phyloP scores from a whole-genome alignment of 768 basidiomycete genomes.

The Tulasnella calospora region DNA sequence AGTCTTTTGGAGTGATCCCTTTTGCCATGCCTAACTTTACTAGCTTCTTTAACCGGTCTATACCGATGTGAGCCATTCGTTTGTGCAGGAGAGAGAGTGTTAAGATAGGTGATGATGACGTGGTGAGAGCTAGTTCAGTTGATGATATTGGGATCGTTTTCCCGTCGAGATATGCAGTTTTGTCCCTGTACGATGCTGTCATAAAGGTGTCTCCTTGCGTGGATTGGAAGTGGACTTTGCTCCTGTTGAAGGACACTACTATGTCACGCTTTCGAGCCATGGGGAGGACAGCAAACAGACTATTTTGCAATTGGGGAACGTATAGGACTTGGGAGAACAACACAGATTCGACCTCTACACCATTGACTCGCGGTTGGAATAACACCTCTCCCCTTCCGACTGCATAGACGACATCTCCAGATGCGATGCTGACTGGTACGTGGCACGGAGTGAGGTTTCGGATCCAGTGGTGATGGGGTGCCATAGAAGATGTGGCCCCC shows the following conservation, averaged over 20 bases:
- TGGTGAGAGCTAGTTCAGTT: background rate
- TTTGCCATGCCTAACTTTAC: background rate
- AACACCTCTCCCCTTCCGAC: slow-evolving; percentile 34
- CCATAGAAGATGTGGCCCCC: slow-evolving; percentile 39
- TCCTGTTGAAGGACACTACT: background rate
- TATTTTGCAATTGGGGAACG: background rate
- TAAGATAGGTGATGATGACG: background rate
- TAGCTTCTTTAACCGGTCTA: background rate
- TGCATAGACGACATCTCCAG: slow-evolving; percentile 32
- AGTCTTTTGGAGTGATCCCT: background rate
- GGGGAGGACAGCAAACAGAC: background rate
- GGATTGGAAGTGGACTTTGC: background rate
- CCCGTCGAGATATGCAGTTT: background rate
- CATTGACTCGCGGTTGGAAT: slow-evolving; percentile 30
- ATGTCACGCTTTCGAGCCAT: background rate
- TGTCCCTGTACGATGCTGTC: background rate
- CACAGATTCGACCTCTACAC: slow-evolving; percentile 8
- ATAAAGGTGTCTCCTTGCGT: background rate
- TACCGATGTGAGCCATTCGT: background rate
- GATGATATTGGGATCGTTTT: background rate
- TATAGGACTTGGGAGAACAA: slow-evolving; percentile 25
- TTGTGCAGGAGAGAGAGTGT: background rate
- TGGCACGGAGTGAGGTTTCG: slow-evolving; percentile 28
- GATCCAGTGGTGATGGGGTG: slow-evolving; percentile 36
- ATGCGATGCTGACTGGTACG: slow-evolving; percentile 33